Evolutionary conservation across 208 protist genomes (phyloP).

Genomic region (Leishmania guyanensis): DNA sequence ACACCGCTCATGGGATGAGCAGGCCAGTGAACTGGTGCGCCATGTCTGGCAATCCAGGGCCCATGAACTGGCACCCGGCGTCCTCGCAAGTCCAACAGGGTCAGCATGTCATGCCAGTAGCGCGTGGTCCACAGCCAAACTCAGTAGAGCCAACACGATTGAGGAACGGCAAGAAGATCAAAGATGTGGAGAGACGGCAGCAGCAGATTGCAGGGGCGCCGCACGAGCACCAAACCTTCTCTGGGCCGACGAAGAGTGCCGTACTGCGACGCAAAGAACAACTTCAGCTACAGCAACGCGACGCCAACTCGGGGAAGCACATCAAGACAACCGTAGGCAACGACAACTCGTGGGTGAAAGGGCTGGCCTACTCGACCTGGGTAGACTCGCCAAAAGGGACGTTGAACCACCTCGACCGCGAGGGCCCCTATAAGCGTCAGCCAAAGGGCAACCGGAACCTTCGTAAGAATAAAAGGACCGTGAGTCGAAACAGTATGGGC

Average conservation of each 20-base stretch:
- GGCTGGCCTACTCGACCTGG: conserved; percentile 38
- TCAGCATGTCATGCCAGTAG: conserved; percentile 22
- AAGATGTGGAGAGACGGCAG: conserved; percentile 14
- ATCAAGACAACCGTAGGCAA: conserved; percentile 51
- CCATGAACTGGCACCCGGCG: not conserved
- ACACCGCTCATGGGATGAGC: not conserved
- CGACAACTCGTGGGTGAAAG: conserved; percentile 46
- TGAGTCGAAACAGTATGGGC: not conserved
- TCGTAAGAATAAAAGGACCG: not conserved
- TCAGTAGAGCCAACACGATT: conserved; percentile 35
- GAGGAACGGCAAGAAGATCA: conserved; percentile 32
- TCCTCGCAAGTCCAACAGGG: conserved; percentile 2
- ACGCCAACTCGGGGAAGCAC: conserved; percentile 8
- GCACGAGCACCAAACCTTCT: conserved; percentile 1
- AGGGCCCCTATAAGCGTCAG: conserved; percentile 37
- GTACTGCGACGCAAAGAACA: conserved; percentile 1
- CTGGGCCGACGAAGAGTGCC: conserved; percentile 16
- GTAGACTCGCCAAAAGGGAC: conserved; percentile 39
- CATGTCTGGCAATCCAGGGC: not conserved
- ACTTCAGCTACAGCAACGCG: not conserved
- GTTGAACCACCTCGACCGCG: conserved; percentile 17
- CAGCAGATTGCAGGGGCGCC: conserved; percentile 3
- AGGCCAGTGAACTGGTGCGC: not conserved
- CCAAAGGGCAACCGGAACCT: conserved; percentile 1
- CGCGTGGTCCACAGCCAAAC: conserved; percentile 52